phyloP scores from a whole-genome alignment of 257 asterid genomes.

The Solanum rostratum region DNA sequence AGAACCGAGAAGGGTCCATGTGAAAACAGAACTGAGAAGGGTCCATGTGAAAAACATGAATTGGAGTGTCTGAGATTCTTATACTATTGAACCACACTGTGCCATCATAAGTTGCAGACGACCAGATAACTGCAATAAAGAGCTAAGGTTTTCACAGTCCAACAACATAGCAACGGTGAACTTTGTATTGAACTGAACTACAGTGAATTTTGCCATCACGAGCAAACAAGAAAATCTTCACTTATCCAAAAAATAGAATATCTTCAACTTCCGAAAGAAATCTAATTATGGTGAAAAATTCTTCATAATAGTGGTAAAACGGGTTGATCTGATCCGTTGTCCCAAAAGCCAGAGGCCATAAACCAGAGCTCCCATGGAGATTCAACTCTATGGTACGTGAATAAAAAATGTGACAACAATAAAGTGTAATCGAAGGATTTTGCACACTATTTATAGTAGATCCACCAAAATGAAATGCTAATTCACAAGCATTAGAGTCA shows the following conservation, averaged over 20 bases:
- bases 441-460: too few species aligned
- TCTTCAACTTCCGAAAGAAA: background rate
- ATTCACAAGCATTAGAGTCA: background rate
- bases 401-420: background rate
- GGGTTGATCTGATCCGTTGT: background rate
- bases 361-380: too few species aligned
- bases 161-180: background rate
- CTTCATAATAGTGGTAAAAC: background rate
- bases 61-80: background rate
- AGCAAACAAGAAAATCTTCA: background rate
- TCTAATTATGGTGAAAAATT: background rate
- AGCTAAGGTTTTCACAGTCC: background rate
- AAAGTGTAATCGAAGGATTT: background rate
- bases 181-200: too few species aligned
- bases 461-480: too few species aligned
- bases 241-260: too few species aligned
- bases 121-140: constrained; percentile 45
- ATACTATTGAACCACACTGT: too few species aligned
- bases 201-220: too few species aligned
- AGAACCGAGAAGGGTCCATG: background rate
- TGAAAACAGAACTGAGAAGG: background rate
- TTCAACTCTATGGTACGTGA: background rate
- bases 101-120: too few species aligned
- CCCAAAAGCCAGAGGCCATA: background rate
- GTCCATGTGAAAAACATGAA: background rate